Percentiles rank a stretch among this genome's conserved stretches.
These are phyloP conservation scores for Saitoella complicata DNA, from an alignment of 805 yeast species.

Conservation along the genomic window DNA sequence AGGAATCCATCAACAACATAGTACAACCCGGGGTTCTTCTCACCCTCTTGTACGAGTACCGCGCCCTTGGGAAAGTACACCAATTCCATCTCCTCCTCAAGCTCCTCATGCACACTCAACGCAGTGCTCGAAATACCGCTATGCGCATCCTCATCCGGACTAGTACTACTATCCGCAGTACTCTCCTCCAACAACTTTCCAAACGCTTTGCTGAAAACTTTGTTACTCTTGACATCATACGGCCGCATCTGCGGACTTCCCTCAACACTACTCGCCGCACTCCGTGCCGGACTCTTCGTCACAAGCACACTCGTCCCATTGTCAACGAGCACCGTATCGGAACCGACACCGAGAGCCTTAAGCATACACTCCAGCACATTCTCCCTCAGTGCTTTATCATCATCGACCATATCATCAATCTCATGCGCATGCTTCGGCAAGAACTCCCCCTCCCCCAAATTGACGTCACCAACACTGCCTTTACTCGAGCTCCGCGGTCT, in stretches of 20 bases:
- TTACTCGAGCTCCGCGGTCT: no score
- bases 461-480: no score
- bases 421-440: neutral
- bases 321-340: constrained; percentile 3
- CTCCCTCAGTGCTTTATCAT: constrained; percentile 3
- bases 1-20: constrained; percentile 67
- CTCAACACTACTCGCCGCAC: no score
- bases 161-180: no score
- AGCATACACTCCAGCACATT: constrained; percentile 62
- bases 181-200: no score
- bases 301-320: no score
- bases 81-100: constrained; percentile 45
- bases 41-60: constrained; percentile 45
- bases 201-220: no score
- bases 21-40: constrained; percentile 55
- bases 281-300: no score
- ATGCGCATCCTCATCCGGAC: no score
- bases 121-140: no score
- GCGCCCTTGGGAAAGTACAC: constrained; percentile 37
- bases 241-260: no score
- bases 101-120: constrained; percentile 23
- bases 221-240: no score
- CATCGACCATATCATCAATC: neutral
- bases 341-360: constrained; percentile 45
- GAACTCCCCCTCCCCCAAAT: neutral